phyloP scores from a whole-genome alignment of 2,329 filamentous ascomycete species.

The Fusarium sp. region DNA sequence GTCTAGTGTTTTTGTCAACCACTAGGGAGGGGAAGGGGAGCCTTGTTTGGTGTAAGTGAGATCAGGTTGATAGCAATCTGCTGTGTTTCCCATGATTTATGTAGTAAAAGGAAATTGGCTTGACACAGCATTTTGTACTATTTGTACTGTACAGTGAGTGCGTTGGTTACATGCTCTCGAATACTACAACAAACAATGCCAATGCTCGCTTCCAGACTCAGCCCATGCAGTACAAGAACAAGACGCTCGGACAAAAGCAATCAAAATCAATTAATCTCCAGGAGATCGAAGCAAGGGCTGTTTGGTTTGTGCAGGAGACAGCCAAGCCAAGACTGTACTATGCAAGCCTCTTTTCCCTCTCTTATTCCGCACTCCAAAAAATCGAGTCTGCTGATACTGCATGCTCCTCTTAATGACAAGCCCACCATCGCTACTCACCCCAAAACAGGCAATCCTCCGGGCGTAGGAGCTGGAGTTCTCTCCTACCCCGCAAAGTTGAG shows the following conservation, averaged over 20 bases:
- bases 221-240: constrained; percentile 30
- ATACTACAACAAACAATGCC: constrained; percentile 18
- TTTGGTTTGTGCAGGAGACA: no score
- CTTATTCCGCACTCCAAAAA: background rate
- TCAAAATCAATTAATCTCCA: constrained; percentile 1
- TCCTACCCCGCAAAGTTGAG: constrained; percentile 44
- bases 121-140: constrained; percentile 14
- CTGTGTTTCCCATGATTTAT: constrained; percentile 8
- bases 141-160: background rate
- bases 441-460: constrained; percentile 43
- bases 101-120: constrained; percentile 9
- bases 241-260: constrained; percentile 17
- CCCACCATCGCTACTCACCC: constrained; percentile 42
- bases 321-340: constrained; percentile 23
- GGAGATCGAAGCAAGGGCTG: background rate
- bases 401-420: constrained; percentile 15
- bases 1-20: background rate
- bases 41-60: constrained; percentile 24
- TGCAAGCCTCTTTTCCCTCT: constrained; percentile 12
- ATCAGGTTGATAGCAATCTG: constrained; percentile 1
- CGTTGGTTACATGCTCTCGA: constrained; percentile 4
- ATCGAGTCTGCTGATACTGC: constrained; percentile 23
- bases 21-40: background rate
- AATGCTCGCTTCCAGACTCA: constrained; percentile 37
- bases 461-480: constrained; percentile 26